Evolutionary conservation across 805 yeast genomes (phyloP), one percentile per base, ranked within the genome.

Genomic region (Monosporozyma siamensis): DNA sequence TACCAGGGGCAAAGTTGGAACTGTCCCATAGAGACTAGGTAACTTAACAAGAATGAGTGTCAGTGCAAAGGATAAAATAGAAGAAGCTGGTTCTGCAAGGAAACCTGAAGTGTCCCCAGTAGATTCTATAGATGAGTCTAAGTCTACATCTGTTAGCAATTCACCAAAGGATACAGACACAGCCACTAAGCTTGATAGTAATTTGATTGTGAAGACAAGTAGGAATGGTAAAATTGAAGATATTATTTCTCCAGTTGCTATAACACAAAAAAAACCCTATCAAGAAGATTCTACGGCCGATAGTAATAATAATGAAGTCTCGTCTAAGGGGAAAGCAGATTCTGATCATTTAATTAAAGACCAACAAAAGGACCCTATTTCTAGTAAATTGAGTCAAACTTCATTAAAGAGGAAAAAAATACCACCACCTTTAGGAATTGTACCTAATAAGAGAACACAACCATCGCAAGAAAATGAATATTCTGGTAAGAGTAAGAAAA

Each of bases 381-480:
- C 21, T 2, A 34, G 38, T 27, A 39, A 32, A 29, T 24, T 43
- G 14, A 27, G 37, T 18, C 39, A 40, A 27, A 39, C 37, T 9
- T 43, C 46, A 6, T 23, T 43, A 34, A 43, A 43, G 15, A 40
- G 46, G 36, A 27, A 44, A n/a, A 43, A 20, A 17, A 38, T 43
- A 6, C 46, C 46, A 22, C 40, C 46, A 23, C 46, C 46, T 3
- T 27, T 43, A 15, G 44, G 44, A 3, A 40, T 40, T 20, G 17
- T 20, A 15, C 32, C 32, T 7, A 34, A 6, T n/a, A 27, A n/a
- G 27, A 40, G 14, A 12, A 30, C 29, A 22, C 34, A 20, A 12
- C 25, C n/a, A 4, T 11, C 10, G 10, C n/a, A n/a, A n/a, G n/a
- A n/a, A n/a, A n/a, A n/a, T n/a, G n/a, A n/a, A n/a, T n/a, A n/a